These are phyloP conservation scores for Aspergillus quadrilineatus DNA, from an alignment of 2,329 filamentous ascomycete genomes.

Conservation along the genomic window DNA sequence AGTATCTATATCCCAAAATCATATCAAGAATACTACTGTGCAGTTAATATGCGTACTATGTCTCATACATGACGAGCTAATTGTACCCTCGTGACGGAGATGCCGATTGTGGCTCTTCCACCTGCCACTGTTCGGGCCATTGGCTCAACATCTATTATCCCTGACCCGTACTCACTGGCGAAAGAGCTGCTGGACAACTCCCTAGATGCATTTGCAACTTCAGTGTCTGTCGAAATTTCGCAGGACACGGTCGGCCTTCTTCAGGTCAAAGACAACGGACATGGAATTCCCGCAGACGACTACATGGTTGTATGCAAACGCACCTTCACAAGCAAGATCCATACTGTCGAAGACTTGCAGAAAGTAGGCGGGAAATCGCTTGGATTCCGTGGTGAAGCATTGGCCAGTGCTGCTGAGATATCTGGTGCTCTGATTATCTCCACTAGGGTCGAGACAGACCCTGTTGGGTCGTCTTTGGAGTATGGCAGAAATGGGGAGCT, in stretches of 20 bases:
- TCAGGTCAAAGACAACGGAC: slow-evolving; percentile 64
- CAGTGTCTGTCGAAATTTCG: slow-evolving; percentile 59
- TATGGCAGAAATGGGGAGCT: slow-evolving; percentile 54
- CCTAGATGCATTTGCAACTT: slow-evolving; percentile 62
- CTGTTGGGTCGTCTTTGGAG: slow-evolving; percentile 52
- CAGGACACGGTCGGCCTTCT: slow-evolving; percentile 61
- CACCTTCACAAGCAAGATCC: slow-evolving; percentile 65
- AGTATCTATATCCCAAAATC: slow-evolving; percentile 5
- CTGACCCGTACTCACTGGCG: slow-evolving; percentile 57
- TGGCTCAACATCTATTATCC: slow-evolving; percentile 57
- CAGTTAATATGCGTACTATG: background rate
- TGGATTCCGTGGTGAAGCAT: slow-evolving; percentile 65
- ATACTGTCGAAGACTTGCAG: slow-evolving; percentile 55
- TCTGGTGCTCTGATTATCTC: slow-evolving; percentile 53
- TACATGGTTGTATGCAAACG: slow-evolving; percentile 55
- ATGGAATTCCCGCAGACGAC: slow-evolving; percentile 59
- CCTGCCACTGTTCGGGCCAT: slow-evolving; percentile 50
- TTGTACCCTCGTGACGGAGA: slow-evolving; percentile 24
- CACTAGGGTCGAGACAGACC: slow-evolving; percentile 59
- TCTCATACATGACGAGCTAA: background rate
- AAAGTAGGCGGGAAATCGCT: slow-evolving; percentile 57
- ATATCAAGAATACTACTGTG: background rate
- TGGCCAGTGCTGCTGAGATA: slow-evolving; percentile 62
- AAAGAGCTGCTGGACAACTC: slow-evolving; percentile 69
- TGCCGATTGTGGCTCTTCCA: slow-evolving; percentile 49